Conservation (phyloP, 345 rosid species). For the Schrenkiella parvula region DNA sequence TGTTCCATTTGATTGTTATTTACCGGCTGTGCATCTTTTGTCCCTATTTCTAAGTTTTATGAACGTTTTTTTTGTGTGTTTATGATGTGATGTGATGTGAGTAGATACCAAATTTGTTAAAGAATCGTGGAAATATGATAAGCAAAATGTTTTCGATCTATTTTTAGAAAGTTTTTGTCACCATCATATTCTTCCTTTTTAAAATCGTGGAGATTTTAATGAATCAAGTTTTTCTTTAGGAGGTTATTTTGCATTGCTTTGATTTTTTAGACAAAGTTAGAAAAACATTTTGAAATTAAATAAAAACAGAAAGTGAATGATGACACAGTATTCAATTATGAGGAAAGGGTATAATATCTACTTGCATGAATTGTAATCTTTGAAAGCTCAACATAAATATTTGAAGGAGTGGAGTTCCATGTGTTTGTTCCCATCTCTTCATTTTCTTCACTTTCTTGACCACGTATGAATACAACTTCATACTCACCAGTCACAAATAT, state of each 20-base stretch:
- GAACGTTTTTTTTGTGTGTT: too few species aligned
- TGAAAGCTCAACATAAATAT: background rate
- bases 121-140: too few species aligned
- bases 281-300: background rate
- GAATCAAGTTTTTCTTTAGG: too few species aligned
- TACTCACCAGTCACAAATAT: background rate
- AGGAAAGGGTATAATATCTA: background rate
- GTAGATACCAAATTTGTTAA: too few species aligned
- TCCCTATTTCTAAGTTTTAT: too few species aligned
- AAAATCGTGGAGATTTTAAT: too few species aligned
- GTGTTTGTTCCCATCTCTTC: slow-evolving; percentile 25
- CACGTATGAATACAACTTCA: slow-evolving; percentile 5
- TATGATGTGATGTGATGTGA: too few species aligned
- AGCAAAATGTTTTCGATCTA: too few species aligned
- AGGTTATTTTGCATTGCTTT: background rate
- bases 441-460: background rate
- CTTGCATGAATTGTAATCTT: slow-evolving; percentile 7
- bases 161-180: too few species aligned
- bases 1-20: too few species aligned
- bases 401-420: slow-evolving; percentile 24
- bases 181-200: too few species aligned
- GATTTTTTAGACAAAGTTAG: background rate
- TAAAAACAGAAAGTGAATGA: slow-evolving; percentile 16
- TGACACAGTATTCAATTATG: slow-evolving; percentile 11
- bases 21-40: too few species aligned